Evolutionary conservation across 2,329 filamentous ascomycete species (phyloP).

Genomic region (Cytospora piceae): DNA sequence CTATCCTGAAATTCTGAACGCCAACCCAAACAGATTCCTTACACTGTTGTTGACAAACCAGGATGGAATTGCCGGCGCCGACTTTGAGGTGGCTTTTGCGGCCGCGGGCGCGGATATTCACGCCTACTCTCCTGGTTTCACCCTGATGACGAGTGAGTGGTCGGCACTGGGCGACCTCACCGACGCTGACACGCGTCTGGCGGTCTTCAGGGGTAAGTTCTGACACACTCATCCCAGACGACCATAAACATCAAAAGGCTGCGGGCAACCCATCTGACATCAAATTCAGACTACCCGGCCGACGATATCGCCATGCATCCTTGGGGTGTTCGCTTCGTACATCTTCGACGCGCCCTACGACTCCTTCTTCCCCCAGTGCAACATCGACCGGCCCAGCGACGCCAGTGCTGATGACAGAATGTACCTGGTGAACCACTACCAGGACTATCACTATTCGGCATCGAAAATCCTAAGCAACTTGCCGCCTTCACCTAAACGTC

Average conservation of each 20-base stretch:
- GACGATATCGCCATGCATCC: slow-evolving; percentile 58
- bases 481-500: too few species aligned
- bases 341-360: slow-evolving; percentile 6
- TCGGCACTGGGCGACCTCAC: slow-evolving; percentile 73
- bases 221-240: slow-evolving; percentile 33
- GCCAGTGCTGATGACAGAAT: slow-evolving; percentile 46
- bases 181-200: slow-evolving; percentile 61
- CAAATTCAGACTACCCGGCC: slow-evolving; percentile 17
- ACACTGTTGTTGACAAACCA: slow-evolving; percentile 66
- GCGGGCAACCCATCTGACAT: not conserved
- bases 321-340: slow-evolving; percentile 63
- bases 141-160: slow-evolving; percentile 57
- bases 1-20: slow-evolving; percentile 63
- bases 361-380: slow-evolving; percentile 64
- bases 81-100: slow-evolving; percentile 59
- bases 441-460: rapidly evolving
- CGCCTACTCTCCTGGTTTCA: slow-evolving; percentile 55
- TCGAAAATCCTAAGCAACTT: not conserved
- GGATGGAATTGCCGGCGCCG: slow-evolving; percentile 57
- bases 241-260: not conserved
- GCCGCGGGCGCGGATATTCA: slow-evolving; percentile 60
- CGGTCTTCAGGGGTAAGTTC: slow-evolving; percentile 69
- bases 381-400: slow-evolving; percentile 62
- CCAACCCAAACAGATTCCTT: slow-evolving; percentile 64
- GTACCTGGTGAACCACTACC: slow-evolving; percentile 65